Conservation (phyloP, 257 asterid genomes). For the Coffea eugenioides region DNA sequence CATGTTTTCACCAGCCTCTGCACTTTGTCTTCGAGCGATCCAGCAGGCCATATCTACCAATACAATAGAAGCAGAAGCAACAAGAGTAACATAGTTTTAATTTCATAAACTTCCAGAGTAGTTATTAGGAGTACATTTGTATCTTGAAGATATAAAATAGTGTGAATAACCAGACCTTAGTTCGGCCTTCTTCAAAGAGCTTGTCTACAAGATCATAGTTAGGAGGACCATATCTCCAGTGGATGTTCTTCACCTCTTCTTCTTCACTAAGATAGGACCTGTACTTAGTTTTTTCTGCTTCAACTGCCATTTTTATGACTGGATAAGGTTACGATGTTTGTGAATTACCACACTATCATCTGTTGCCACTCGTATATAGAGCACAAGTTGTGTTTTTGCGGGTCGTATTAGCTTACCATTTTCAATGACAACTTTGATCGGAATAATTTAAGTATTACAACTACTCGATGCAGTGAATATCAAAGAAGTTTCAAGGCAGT, state of each 20-base stretch:
- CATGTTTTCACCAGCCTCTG: constrained; percentile 66
- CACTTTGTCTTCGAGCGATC: constrained; percentile 55
- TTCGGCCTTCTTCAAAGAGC: constrained; percentile 75
- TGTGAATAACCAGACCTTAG: constrained; percentile 38
- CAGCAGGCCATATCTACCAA: constrained; percentile 51
- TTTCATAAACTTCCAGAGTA: too few relatives aligned
- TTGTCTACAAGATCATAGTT: constrained; percentile 63
- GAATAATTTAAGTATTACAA: too few relatives aligned
- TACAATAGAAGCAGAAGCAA: background rate
- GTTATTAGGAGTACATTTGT: background rate
- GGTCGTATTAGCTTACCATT: background rate
- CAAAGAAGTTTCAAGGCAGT: background rate
- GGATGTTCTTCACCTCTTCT: constrained; percentile 55
- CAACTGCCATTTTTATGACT: constrained; percentile 29
- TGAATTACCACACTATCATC: too few relatives aligned
- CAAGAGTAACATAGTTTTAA: background rate
- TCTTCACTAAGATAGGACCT: constrained; percentile 59
- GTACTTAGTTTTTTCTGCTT: constrained; percentile 42
- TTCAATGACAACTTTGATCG: background rate
- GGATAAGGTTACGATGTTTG: background rate
- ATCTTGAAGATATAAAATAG: background rate
- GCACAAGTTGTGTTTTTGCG: background rate
- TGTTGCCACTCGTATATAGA: background rate
- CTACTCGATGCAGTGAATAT: background rate
- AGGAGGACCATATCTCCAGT: constrained; percentile 69